Evolutionary conservation across 2,329 filamentous ascomycete genomes (phyloP), one percentile per base, ranked within the genome.

Genomic region (Acephala macrosclerotiorum): DNA sequence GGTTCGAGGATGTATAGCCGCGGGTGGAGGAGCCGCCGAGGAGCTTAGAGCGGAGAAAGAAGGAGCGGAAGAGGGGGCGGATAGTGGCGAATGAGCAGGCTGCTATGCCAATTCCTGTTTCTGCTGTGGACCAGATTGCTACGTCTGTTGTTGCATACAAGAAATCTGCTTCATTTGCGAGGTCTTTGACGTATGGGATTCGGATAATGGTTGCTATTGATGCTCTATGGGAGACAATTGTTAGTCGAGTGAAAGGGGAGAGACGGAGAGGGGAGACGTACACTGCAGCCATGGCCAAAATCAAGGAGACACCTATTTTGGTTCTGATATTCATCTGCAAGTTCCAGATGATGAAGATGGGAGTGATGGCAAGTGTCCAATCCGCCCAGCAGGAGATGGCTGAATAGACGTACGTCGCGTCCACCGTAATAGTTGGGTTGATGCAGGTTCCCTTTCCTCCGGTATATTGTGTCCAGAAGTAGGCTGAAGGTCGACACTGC

Each of bases 71-170:
- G 58, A 80, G 71, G 2, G 80, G 76, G 5, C 79, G 79, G 1
- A 81, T 74, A 0, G 79, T 81, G 1, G 79, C 80, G 26, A 78
- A 69, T 5, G 76, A 79, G 6, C 77, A 78, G 7, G 79, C 80
- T 5, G 76, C 74, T 1, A 81, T 77, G 3, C 79, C 79, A 6
- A 81, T 75, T 14, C 78, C 77, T 38, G 77, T 79, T 68, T 81
- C 79, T n/a, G 75, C 70, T n/a, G 78, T 78, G 11, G 76, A 79
- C 80, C 80, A 82, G 63, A 81, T 79, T 3, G 78, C 77, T 14
- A 81, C 74, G 68, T 79, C 78, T 2, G 78, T 77, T 60, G 79
- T 79, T 33, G 77, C 75, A 67, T 76, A 80, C 5, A 80, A 71
- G 60, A 78, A 77, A 66, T 82, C 80, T 25, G 65, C 66, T 53